Evolutionary conservation across 2,329 filamentous ascomycete genomes (phyloP), one percentile per base, ranked within the genome.

Genomic region (Aspergillus thermomutatus): DNA sequence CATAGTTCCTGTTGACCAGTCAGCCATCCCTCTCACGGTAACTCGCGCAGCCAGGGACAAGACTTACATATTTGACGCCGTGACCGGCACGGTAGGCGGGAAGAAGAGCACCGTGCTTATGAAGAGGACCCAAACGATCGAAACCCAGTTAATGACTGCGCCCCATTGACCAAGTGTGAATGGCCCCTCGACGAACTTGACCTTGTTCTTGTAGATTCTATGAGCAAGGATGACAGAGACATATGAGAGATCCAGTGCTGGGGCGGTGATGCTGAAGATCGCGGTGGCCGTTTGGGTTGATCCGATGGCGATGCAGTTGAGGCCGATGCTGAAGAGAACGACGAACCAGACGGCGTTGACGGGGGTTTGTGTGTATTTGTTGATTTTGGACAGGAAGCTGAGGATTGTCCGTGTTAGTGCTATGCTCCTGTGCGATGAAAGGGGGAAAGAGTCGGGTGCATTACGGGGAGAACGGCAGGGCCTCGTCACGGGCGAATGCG

Each of bases 271-370:
- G 61, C 75, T 79, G 68, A 82, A 82, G 51, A 83, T 82, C 1
- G 79, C 78, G 0, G 77, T 75, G 37, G 74, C 74, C 2, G 76
- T 77, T 60, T 77, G 63, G 4, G 75, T 77, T 9, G 75, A 77
- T 25, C 75, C 75, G 46, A 78, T 75, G 37, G 75, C 75, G 57
- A 77, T 76, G 60, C 73, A 82, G 65, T 80, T 82, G 50, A 84
- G 77, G 56, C 75, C 63, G 51, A 74, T 66, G 60, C 83, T 85
- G 69, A 84, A 84, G 58, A 79, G 64, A 2, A 87, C 84, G 47
- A 87, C 82, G 50, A 87, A 80, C 84, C 84, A 87, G 54, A 87
- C 85, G 2, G 83, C 80, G 58, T 87, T 83, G 54, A 87, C 75
- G 0, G 85, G 85, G 0, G 85, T 87, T 14, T 81, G 75, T 0